Percentiles rank a stretch among this genome's conserved stretches.
phyloP scores from a whole-genome alignment of 331 rosid species.

The Arachis monticola region DNA sequence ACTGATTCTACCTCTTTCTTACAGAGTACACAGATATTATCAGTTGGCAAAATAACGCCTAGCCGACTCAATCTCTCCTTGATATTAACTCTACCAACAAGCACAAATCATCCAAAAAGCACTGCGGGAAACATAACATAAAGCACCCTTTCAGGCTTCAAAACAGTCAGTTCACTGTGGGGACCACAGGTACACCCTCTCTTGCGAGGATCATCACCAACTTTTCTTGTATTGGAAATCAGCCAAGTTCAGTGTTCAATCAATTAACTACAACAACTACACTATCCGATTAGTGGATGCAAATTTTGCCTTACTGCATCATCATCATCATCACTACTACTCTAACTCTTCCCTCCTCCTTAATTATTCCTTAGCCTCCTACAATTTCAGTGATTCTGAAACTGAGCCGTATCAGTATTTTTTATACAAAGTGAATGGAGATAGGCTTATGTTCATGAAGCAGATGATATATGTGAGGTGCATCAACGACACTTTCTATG shows the following conservation, averaged over 20 bases:
- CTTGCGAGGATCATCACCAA: slow-evolving; percentile 46
- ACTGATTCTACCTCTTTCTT: too few relatives aligned
- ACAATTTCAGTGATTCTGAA: not conserved
- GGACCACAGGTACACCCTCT: not conserved
- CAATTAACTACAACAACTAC: slow-evolving; percentile 39
- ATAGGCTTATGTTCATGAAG: not conserved
- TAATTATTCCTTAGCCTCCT: not conserved
- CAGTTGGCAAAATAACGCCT: too few relatives aligned
- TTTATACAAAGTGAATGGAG: too few relatives aligned
- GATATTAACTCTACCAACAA: too few relatives aligned
- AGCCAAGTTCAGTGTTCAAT: slow-evolving; percentile 20
- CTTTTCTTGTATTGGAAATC: not conserved
- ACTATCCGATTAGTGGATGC: slow-evolving; percentile 40
- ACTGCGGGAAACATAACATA: slow-evolving; percentile 41
- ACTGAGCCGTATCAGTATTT: not conserved
- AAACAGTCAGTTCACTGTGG: slow-evolving; percentile 27
- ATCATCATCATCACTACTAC: too few relatives aligned
- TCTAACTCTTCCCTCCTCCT: slow-evolving; percentile 10
- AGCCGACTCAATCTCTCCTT: too few relatives aligned
- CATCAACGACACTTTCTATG: not conserved
- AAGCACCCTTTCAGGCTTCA: slow-evolving; percentile 43
- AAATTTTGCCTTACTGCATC: not conserved
- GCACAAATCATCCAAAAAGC: too few relatives aligned
- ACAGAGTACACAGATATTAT: too few relatives aligned
- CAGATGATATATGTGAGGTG: slow-evolving; percentile 25